A percentile compares a stretch with the other conserved stretches of the same genome.
Conservation (phyloP, 345 rosid species). For the Anacardium occidentale region DNA sequence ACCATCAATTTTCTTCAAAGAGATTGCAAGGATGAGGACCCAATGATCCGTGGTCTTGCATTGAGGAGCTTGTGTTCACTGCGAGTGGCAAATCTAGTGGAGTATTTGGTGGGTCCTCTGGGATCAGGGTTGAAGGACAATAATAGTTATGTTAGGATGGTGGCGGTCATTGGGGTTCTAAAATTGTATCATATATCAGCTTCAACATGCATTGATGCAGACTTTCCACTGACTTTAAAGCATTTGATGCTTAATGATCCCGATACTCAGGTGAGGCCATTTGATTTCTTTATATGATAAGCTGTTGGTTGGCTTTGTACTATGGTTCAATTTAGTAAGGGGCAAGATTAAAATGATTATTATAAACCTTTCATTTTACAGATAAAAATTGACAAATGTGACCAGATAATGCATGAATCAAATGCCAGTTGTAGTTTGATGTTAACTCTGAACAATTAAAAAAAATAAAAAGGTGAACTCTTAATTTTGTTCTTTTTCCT, state of each 20-base stretch:
- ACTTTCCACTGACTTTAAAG: slow-evolving; percentile 75
- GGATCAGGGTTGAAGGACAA: slow-evolving; percentile 76
- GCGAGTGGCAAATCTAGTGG: slow-evolving; percentile 86
- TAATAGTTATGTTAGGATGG: slow-evolving; percentile 82
- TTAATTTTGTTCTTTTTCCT: not conserved
- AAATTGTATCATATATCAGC: slow-evolving; percentile 91
- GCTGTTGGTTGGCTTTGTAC: not conserved
- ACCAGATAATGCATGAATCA: not conserved
- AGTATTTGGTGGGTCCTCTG: slow-evolving; percentile 94
- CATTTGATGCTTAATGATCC: slow-evolving; percentile 84
- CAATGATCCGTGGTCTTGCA: slow-evolving; percentile 97
- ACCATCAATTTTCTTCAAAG: slow-evolving; percentile 95
- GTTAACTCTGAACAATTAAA: not conserved
- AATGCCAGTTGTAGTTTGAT: not conserved
- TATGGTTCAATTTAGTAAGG: not conserved
- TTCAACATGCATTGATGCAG: slow-evolving; percentile 79
- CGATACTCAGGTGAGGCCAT: slow-evolving; percentile 68
- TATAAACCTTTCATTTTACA: not conserved
- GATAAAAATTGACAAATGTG: not conserved
- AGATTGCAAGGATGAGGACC: slow-evolving; percentile 94
- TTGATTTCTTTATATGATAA: slow-evolving; percentile 4
- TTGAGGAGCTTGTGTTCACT: slow-evolving; percentile 86
- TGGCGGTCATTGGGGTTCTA: slow-evolving; percentile 86
- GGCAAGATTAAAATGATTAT: not conserved
- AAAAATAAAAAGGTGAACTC: not conserved